Base-by-base conservation (phyloP, 2,329 filamentous ascomycete genomes). In the Calonectria fujianensis region DNA sequence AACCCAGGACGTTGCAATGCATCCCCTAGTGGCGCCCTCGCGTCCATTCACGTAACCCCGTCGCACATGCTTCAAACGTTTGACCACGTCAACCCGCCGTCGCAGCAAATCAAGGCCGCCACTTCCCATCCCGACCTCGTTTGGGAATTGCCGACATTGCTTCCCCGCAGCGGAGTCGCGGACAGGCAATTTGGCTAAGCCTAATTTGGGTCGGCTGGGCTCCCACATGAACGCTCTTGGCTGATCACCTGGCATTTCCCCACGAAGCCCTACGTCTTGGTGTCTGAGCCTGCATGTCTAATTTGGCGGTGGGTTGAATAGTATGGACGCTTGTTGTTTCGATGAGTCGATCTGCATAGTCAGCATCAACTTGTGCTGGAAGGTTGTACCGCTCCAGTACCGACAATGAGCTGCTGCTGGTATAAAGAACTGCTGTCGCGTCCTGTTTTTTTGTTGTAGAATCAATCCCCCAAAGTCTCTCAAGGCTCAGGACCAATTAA, bases 121-220 rank as follows among this genome's bases (percentile, higher is more conserved):
- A 41, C 24, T 18, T 4, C 32, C 18, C 14, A 13, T 41, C 11
- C 57, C 57, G 57, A 41, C 57, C 57, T 16, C 14, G 32, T 29
- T 63, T 27, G 24, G 57, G 57, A 63, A 41, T 1, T 31, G 13
- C 37, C 27, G 57, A 27, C 37, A 27, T 39, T 16, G 11, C 24
- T 63, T 48, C 61, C 41, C 39, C 39, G 61, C 61, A 50, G 39
- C 24, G 61, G 41, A 32, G n/a, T 32, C 31, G 61, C 61, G 39
- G 14, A 29, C 27, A 37, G 20, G 4, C 11, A n/a, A 24, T 18
- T 20, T 27, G 29, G 29, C 61, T 50, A 65, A 65, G 61, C 61
- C 61, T 65, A 35, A 50, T 48, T 65, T 35, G 41, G 61, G 61
- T 65, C 61, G 61, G 61, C 27, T 65, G 20, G 20, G 39, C 29